Evolutionary conservation across 768 basidiomycete genomes (phyloP).

Genomic region (Mycena polygramma): DNA sequence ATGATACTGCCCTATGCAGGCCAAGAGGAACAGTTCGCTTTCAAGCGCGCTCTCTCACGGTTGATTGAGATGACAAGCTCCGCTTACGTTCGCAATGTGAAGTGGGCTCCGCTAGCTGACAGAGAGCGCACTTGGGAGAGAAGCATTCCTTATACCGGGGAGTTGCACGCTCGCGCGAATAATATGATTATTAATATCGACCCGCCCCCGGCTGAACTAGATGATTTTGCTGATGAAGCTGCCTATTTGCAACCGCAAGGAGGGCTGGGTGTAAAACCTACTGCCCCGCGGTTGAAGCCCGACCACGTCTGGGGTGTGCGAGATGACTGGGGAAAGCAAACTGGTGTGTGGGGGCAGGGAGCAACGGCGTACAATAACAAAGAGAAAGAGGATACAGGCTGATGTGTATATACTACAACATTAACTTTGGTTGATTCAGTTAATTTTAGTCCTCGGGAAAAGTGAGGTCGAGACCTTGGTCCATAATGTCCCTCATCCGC

Average conservation of each 20-base stretch:
- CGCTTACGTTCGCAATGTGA: conserved; percentile 46
- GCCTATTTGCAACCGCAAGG: conserved; percentile 22
- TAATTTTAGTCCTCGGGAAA: not conserved
- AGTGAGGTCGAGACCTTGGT: conserved; percentile 3
- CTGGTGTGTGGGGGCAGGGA: conserved; percentile 41
- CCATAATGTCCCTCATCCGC: not conserved
- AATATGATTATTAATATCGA: too few species aligned
- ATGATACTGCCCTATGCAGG: conserved; percentile 45
- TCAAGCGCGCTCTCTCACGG: conserved; percentile 71
- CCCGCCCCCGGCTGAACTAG: not conserved
- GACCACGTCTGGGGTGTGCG: conserved; percentile 56
- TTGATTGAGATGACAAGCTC: conserved; percentile 68
- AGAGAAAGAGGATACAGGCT: not conserved
- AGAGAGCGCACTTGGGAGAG: conserved; percentile 51
- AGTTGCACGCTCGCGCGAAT: not conserved
- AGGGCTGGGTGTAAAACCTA: conserved; percentile 37
- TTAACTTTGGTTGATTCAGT: not conserved
- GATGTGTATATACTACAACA: not conserved
- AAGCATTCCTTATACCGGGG: not conserved
- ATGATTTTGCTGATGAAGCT: conserved; percentile 44
- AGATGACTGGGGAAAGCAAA: conserved; percentile 51
- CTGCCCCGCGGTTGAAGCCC: conserved; percentile 50
- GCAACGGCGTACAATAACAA: conserved; percentile 30
- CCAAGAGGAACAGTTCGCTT: conserved; percentile 74
- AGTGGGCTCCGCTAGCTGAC: conserved; percentile 53